Percentiles rank a stretch among this genome's conserved stretches.
phyloP scores from a whole-genome alignment of 1,284 basidiomycete species.

The Ganoderma sp. region DNA sequence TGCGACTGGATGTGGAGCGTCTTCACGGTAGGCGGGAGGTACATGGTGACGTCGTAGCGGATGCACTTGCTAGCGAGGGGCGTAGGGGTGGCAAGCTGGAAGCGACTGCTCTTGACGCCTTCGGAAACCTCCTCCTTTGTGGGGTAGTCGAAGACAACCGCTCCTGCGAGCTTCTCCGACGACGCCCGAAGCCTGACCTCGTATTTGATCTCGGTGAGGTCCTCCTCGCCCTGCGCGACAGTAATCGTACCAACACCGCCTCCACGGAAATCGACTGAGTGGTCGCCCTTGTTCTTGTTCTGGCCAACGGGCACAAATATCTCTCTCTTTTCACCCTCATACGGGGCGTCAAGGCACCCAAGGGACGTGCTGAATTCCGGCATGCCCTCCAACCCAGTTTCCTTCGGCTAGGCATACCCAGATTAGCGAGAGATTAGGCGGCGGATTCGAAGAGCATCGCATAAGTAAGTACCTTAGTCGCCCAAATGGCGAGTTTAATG shows the following conservation, averaged over 20 bases:
- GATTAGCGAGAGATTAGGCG: background rate
- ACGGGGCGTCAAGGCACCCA: conserved; percentile 51
- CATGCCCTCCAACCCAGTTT: conserved; percentile 59
- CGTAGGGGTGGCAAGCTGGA: conserved; percentile 42
- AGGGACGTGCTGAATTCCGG: conserved; percentile 59
- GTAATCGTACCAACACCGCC: conserved; percentile 56
- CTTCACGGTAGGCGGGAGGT: conserved; percentile 54
- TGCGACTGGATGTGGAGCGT: conserved; percentile 51
- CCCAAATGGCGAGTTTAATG: conserved; percentile 54
- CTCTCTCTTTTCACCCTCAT: conserved; percentile 47
- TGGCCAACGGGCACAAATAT: conserved; percentile 48
- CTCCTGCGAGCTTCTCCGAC: conserved; percentile 47
- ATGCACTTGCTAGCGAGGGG: conserved; percentile 47
- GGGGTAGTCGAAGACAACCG: conserved; percentile 44
- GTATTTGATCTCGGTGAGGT: conserved; percentile 52
- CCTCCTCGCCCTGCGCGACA: conserved; percentile 49
- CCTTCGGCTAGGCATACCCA: conserved; percentile 45
- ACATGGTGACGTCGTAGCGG: conserved; percentile 59
- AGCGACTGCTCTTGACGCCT: conserved; percentile 43
- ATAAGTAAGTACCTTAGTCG: conserved; percentile 41
- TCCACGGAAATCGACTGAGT: conserved; percentile 54
- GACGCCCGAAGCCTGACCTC: conserved; percentile 54
- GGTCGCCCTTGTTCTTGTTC: conserved; percentile 41
- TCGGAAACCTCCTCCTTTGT: conserved; percentile 40
- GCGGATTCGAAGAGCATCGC: background rate